phyloP scores from a whole-genome alignment of 352 stramenopile genomes.

The Globisporangium polare region DNA sequence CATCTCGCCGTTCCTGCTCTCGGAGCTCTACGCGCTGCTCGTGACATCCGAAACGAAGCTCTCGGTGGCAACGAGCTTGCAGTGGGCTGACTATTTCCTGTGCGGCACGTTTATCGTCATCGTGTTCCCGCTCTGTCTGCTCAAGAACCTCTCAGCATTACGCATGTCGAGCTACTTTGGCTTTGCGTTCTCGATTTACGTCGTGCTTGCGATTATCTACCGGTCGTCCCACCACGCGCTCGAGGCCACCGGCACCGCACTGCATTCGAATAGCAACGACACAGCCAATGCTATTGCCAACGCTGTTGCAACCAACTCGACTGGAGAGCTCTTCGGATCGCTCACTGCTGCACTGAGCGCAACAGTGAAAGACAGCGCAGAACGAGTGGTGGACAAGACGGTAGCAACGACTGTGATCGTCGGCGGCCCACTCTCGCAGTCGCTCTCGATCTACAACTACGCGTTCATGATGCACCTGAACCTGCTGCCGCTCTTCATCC shows the following conservation, averaged over 20 bases:
- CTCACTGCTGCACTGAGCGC: background rate
- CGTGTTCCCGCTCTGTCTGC: constrained; percentile 63
- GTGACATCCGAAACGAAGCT: background rate
- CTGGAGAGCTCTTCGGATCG: background rate
- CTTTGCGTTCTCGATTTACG: constrained; percentile 62
- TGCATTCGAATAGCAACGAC: background rate
- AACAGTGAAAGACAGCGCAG: constrained; percentile 2
- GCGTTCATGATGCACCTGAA: constrained; percentile 88
- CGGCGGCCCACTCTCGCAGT: constrained; percentile 37
- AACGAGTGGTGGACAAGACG: constrained; percentile 6
- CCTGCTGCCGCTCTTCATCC: constrained; percentile 68
- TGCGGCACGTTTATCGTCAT: constrained; percentile 45
- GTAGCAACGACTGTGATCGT: constrained; percentile 25
- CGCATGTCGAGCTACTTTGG: constrained; percentile 69
- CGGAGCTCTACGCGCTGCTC: constrained; percentile 14
- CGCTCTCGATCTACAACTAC: constrained; percentile 78
- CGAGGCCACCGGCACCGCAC: background rate
- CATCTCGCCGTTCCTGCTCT: constrained; percentile 58
- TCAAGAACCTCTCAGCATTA: constrained; percentile 66
- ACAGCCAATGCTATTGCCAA: background rate
- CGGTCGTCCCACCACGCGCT: constrained; percentile 33
- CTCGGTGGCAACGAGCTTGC: constrained; percentile 8
- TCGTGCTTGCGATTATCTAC: constrained; percentile 55
- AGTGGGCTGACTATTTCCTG: constrained; percentile 45
- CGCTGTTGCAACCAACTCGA: constrained; percentile 9